These are phyloP conservation scores for Talaromyces sp. DNA, from an alignment of 2,329 filamentous ascomycete genomes.

Conservation along the genomic window DNA sequence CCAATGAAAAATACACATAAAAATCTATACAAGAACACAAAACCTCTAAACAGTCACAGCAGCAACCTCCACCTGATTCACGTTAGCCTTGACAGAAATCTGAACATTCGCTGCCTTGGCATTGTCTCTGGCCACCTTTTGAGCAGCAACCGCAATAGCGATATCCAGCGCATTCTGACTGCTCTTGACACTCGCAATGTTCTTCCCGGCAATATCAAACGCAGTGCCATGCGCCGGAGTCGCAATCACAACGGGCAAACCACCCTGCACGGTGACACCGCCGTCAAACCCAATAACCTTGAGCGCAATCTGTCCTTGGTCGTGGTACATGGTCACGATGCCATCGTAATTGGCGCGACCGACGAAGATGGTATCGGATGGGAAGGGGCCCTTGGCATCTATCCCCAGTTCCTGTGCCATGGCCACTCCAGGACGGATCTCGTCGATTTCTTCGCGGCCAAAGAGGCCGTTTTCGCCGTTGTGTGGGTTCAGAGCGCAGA, in stretches of 20 bases:
- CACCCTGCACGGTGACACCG: slow-evolving; percentile 31
- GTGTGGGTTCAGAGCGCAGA: slow-evolving; percentile 33
- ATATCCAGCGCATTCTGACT: slow-evolving; percentile 31
- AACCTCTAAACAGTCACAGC: background rate
- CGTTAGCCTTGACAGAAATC: background rate
- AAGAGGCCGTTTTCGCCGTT: slow-evolving; percentile 32
- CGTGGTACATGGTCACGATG: slow-evolving; percentile 36
- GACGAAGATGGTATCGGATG: slow-evolving; percentile 33
- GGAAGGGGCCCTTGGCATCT: slow-evolving; percentile 27
- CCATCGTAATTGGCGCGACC: slow-evolving; percentile 27
- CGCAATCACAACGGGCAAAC: slow-evolving; percentile 26
- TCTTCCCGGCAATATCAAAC: slow-evolving; percentile 29
- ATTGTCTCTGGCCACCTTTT: background rate
- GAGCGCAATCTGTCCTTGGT: slow-evolving; percentile 34
- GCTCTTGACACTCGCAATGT: slow-evolving; percentile 23
- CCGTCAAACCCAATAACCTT: slow-evolving; percentile 32
- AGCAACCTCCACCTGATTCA: background rate
- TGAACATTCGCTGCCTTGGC: background rate
- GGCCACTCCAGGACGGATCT: slow-evolving; percentile 26
- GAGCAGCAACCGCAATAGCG: slow-evolving; percentile 15
- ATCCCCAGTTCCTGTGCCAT: slow-evolving; percentile 22
- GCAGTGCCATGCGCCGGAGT: slow-evolving; percentile 29
- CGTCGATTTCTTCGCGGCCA: slow-evolving; percentile 29
- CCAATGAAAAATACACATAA: too few species aligned
- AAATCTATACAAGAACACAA: background rate